phyloP scores from a whole-genome alignment of 441 rosid species.

The Croton laevigatus region DNA sequence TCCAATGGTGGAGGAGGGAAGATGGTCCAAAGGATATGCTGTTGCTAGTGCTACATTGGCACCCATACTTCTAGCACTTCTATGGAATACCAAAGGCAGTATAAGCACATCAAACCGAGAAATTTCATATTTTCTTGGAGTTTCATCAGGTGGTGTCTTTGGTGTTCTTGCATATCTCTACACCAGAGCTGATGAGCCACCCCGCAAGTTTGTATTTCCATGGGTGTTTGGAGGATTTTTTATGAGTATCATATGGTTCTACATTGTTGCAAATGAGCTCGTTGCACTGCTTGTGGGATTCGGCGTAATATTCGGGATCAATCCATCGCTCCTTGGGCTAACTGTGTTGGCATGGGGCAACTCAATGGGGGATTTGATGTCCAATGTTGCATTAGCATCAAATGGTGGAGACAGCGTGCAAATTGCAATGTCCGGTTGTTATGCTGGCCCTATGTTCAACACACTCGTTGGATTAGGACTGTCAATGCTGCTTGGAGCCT shows the following conservation, averaged over 20 bases:
- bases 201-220: conserved; percentile 52
- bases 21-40: conserved; percentile 76
- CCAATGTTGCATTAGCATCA: conserved; percentile 70
- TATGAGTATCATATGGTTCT: conserved; percentile 95
- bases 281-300: conserved; percentile 74
- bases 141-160: conserved; percentile 43
- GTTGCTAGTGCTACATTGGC: conserved; percentile 71
- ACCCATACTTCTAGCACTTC: conserved; percentile 60
- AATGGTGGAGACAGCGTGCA: conserved; percentile 76
- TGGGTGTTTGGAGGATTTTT: conserved; percentile 85
- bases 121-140: conserved; percentile 43
- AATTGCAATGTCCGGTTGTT: conserved; percentile 85
- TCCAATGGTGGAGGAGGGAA: conserved; percentile 59
- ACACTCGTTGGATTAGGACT: conserved; percentile 76
- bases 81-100: conserved; percentile 54
- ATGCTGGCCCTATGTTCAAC: conserved; percentile 96
- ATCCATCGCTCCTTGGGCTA: conserved; percentile 79
- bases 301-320: conserved; percentile 63
- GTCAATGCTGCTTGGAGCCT: conserved; percentile 74
- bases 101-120: conserved; percentile 25
- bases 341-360: conserved; percentile 96
- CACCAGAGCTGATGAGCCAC: conserved; percentile 59
- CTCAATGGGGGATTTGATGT: conserved; percentile 88
- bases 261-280: conserved; percentile 84
- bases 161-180: conserved; percentile 47